A percentile compares a stretch with the other conserved stretches of the same genome.
phyloP scores from a whole-genome alignment of 1,284 basidiomycete species.

The Xerocomus nothofagi region DNA sequence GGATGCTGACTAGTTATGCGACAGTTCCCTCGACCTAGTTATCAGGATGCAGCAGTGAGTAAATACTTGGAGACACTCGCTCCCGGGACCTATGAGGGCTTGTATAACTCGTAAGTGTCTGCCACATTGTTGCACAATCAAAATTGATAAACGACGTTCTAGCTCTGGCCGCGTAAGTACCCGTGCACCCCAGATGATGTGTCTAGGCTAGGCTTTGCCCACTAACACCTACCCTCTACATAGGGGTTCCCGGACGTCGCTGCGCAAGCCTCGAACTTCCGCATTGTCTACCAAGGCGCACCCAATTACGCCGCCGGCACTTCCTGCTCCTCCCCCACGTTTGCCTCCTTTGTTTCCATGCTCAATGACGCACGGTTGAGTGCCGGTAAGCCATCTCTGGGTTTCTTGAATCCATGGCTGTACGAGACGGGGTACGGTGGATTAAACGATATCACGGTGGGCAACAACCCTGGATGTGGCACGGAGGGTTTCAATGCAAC shows the following conservation, averaged over 20 bases:
- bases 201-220: constrained; percentile 23
- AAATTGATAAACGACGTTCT: background rate
- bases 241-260: constrained; percentile 63
- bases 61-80: constrained; percentile 47
- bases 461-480: constrained; percentile 59
- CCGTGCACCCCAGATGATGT: constrained; percentile 22
- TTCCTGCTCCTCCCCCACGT: constrained; percentile 39
- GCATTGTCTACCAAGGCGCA: constrained; percentile 14
- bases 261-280: constrained; percentile 41
- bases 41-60: constrained; percentile 12
- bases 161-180: constrained; percentile 39
- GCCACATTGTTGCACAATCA: background rate
- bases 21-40: constrained; percentile 26
- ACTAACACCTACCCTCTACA: background rate
- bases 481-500: constrained; percentile 51
- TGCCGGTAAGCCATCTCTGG: constrained; percentile 44
- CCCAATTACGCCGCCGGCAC: constrained; percentile 43
- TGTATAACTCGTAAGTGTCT: constrained; percentile 53
- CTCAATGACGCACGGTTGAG: constrained; percentile 61
- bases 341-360: constrained; percentile 46
- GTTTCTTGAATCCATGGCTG: constrained; percentile 62
- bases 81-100: constrained; percentile 50
- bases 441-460: constrained; percentile 54
- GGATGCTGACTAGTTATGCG: background rate
- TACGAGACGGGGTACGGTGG: constrained; percentile 40